Evolutionary conservation across 225 moss, liverwort and hornwort genomes (phyloP), one percentile per base, ranked within the genome.

Genomic region (Pleurozium schreberi): DNA sequence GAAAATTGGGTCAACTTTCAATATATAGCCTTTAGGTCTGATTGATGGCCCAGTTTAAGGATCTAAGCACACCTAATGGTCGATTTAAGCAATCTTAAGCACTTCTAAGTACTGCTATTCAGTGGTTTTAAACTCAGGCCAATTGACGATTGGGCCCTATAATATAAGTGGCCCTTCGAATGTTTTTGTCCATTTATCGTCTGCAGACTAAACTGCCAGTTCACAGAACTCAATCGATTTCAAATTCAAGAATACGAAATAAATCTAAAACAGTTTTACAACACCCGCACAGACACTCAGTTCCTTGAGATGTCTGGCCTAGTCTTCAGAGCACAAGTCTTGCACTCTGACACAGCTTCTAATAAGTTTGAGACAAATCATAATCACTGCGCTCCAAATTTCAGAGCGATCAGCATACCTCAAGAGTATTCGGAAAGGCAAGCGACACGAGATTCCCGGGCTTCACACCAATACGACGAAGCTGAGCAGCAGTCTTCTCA

Each of bases 391-490:
- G 33, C 40, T 79, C 57, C 66, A 57, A 34, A 80, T 33, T 80
- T 9, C 60, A 20, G 11, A 36, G 80, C 47, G 34, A 25, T 23
- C 27, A 12, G 40, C 58, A 9, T 89, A 97, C 99, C 96, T 99
- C 99, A 20, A 99, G 91, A 38, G 96, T 92, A 83, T 99, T 99
- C 50, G 99, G 96, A 68, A 99, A 97, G 71, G 99, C 99, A 28
- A 99, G 95, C 40, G 97, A 97, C 57, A 99, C 99, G 38, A 97
- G 92, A 67, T 96, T 93, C 34, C 99, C 99, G 36, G 96, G 92
- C 91, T 97, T 96, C 85, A 97, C 95, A 79, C 99, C 99, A 63
- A 95, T 91, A 33, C 94, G 93, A 62, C 95, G 93, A 22, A 99
- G 95, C 71, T 96, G 92, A n/a, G 91, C 73, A 38, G 99, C 97